These are phyloP conservation scores for Serendipita indica DNA, from an alignment of 768 basidiomycete genomes.

Conservation along the genomic window DNA sequence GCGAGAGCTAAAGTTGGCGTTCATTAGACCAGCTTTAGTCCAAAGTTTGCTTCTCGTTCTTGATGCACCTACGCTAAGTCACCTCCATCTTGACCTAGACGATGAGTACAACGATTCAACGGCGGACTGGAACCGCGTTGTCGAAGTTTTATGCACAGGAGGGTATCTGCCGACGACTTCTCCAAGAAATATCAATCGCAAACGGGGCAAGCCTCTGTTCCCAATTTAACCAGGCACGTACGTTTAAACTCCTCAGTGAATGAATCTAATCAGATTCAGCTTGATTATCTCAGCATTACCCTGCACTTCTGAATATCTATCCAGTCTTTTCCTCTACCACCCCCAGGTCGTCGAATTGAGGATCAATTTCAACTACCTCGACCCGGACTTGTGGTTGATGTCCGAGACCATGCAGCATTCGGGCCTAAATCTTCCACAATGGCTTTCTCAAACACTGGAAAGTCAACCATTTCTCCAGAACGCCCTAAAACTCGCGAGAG, in stretches of 20 bases:
- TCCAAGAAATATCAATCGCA: slow-evolving; percentile 15
- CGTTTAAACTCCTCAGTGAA: no score
- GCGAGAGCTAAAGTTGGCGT: slow-evolving; percentile 23
- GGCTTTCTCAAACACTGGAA: neutral
- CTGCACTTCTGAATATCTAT: neutral
- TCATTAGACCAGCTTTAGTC: slow-evolving; percentile 22
- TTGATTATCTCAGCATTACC: neutral
- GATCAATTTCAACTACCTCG: slow-evolving; percentile 1
- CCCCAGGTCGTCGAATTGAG: neutral
- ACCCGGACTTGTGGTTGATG: no score
- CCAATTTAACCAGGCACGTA: no score
- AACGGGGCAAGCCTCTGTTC: neutral
- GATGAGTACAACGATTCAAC: slow-evolving; percentile 31
- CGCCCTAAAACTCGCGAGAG: no score
- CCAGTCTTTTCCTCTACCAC: neutral
- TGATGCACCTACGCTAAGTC: slow-evolving; percentile 24
- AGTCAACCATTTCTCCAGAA: neutral
- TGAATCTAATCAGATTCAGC: no score
- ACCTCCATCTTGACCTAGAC: slow-evolving; percentile 39
- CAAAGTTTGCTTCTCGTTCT: slow-evolving; percentile 23
- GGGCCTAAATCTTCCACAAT: neutral
- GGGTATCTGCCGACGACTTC: slow-evolving; percentile 23
- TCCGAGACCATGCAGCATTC: no score
- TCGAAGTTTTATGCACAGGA: slow-evolving; percentile 22
- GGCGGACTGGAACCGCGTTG: neutral